A percentile compares a stretch with the other conserved stretches of the same genome.
Evolutionary conservation across 257 asterid species (phyloP).

Genomic region (Handroanthus guayacan): DNA sequence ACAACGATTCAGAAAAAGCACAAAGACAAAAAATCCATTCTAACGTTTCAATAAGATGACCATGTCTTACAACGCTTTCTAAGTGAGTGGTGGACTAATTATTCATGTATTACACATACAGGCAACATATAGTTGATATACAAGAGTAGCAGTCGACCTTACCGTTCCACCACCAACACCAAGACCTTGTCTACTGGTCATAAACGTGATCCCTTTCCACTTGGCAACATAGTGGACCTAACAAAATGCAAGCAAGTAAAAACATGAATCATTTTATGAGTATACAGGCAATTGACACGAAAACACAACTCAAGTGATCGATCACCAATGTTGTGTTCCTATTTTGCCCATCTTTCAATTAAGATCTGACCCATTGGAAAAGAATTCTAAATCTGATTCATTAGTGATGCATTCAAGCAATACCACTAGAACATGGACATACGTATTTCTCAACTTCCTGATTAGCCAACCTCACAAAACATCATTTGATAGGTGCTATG

Average conservation of each 20-base stretch:
- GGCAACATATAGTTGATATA: background rate
- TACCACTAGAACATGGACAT: background rate
- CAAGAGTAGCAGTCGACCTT: slow-evolving; percentile 35
- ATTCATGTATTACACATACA: background rate
- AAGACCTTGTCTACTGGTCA: slow-evolving; percentile 94
- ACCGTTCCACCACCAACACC: slow-evolving; percentile 98
- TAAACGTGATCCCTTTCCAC: slow-evolving; percentile 90
- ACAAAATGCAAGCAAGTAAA: slow-evolving; percentile 19
- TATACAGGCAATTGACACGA: background rate
- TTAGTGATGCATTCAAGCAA: background rate
- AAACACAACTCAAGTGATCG: background rate
- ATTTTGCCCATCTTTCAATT: background rate
- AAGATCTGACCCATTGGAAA: background rate
- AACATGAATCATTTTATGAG: slow-evolving; percentile 10
- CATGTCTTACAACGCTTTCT: background rate
- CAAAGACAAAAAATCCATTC: background rate
- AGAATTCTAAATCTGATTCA: background rate
- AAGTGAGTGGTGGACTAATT: background rate
- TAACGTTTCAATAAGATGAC: background rate
- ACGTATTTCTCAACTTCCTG: background rate
- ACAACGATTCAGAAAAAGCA: background rate
- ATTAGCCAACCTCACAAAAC: background rate
- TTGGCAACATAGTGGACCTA: slow-evolving; percentile 98
- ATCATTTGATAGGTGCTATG: too few species aligned
- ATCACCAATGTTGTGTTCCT: background rate